Conservation (phyloP, 805 yeast genomes). For the Saturnispora serradocipensis region DNA sequence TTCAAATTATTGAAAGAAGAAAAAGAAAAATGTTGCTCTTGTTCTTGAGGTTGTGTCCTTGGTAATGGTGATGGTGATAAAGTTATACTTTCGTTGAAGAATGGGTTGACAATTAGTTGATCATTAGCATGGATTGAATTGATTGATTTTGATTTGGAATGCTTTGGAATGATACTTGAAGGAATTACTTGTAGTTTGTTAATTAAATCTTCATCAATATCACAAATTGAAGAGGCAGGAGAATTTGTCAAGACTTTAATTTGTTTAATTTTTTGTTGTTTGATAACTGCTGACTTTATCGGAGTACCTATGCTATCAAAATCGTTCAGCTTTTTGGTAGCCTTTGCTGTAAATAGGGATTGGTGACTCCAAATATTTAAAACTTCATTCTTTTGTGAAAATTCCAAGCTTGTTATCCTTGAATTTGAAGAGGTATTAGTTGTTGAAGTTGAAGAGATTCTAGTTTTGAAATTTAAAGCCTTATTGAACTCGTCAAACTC, state of each 20-base stretch:
- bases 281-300: constrained; percentile 14
- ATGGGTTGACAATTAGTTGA: constrained; percentile 2
- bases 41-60: neutral
- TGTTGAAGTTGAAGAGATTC: constrained; percentile 9
- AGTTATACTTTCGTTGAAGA: neutral
- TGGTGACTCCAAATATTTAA: constrained; percentile 30
- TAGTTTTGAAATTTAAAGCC: constrained; percentile 16
- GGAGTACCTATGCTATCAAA: constrained; percentile 26
- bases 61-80: neutral
- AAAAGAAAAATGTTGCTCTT: neutral
- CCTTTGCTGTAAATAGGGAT: constrained; percentile 15
- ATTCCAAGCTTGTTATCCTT: constrained; percentile 15
- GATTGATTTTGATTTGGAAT: neutral
- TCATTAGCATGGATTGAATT: neutral
- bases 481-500: constrained; percentile 26
- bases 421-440: neutral
- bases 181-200: constrained; percentile 13
- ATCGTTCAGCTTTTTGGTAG: constrained; percentile 12
- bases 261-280: constrained; percentile 16
- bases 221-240: constrained; percentile 5
- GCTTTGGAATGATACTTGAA: constrained; percentile 2
- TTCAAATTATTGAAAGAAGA: neutral
- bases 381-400: constrained; percentile 22
- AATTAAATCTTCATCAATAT: constrained; percentile 5
- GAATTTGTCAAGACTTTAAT: constrained; percentile 15